phyloP scores from a whole-genome alignment of 2,329 filamentous ascomycete species.

The Hypoxylon sp. region DNA sequence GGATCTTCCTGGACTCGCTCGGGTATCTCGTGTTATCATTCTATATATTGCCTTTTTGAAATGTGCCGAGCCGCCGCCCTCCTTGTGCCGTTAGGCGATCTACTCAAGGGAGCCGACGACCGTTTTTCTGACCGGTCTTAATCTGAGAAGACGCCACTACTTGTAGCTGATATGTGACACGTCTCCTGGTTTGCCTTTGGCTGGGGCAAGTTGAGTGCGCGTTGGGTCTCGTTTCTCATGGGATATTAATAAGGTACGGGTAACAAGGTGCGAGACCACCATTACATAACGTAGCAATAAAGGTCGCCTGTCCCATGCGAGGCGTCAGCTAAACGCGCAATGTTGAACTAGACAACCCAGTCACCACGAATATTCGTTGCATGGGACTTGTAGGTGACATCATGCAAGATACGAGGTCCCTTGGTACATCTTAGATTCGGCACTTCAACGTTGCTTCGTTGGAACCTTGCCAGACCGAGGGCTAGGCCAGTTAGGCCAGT shows the following conservation, averaged over 20 bases:
- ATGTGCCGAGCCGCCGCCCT: slow-evolving; percentile 33
- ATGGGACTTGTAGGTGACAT: slow-evolving; percentile 37
- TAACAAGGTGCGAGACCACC: slow-evolving; percentile 14
- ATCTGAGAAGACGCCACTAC: slow-evolving; percentile 26
- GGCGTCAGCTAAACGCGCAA: slow-evolving; percentile 26
- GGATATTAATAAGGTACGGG: slow-evolving; percentile 10
- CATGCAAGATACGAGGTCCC: slow-evolving; percentile 40
- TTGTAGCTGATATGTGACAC: slow-evolving; percentile 43
- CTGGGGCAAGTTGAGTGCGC: slow-evolving; percentile 14
- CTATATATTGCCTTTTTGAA: slow-evolving; percentile 26
- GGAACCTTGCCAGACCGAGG: slow-evolving; percentile 33
- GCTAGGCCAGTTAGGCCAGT: slow-evolving; percentile 4
- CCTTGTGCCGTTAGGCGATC: slow-evolving; percentile 24
- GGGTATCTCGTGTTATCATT: slow-evolving; percentile 27
- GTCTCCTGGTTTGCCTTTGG: slow-evolving; percentile 29
- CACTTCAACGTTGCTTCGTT: slow-evolving; percentile 41
- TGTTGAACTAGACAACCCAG: slow-evolving; percentile 20
- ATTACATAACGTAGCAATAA: slow-evolving; percentile 26
- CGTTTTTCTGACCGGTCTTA: slow-evolving; percentile 35
- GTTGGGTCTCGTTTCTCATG: slow-evolving; percentile 12
- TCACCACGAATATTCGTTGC: slow-evolving; percentile 21
- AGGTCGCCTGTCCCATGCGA: slow-evolving; percentile 19
- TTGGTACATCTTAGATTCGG: slow-evolving; percentile 43
- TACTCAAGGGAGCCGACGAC: slow-evolving; percentile 13
- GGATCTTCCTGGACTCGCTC: slow-evolving; percentile 29